Conservation (phyloP, 2,329 filamentous ascomycete genomes). For the Diaporthe batatas region DNA sequence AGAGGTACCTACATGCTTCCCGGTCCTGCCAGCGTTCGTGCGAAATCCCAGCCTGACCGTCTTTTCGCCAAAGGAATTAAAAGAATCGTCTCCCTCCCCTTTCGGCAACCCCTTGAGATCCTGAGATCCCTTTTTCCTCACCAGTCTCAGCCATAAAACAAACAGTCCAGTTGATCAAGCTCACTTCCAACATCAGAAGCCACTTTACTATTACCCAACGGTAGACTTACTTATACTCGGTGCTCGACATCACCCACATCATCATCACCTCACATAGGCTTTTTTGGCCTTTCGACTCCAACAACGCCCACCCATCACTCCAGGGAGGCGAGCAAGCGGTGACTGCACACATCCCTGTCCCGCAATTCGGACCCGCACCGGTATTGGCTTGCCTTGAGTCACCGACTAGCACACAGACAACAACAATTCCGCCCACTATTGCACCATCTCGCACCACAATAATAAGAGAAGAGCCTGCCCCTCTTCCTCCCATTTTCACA, state of each 20-base stretch:
- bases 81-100: constrained; percentile 41
- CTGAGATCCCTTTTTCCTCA: constrained; percentile 8
- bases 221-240: not conserved
- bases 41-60: constrained; percentile 38
- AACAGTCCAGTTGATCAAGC: not conserved
- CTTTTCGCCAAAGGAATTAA: constrained; percentile 39
- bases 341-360: constrained; percentile 35
- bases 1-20: constrained; percentile 25
- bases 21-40: constrained; percentile 18
- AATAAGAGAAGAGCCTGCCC: constrained; percentile 44
- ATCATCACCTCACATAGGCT: constrained; percentile 23
- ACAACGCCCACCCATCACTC: constrained; percentile 10
- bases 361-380: constrained; percentile 42
- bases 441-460: constrained; percentile 47
- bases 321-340: constrained; percentile 36
- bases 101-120: not conserved
- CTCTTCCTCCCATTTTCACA: constrained; percentile 45
- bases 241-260: constrained; percentile 2
- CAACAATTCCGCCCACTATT: constrained; percentile 45
- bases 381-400: constrained; percentile 41
- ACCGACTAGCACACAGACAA: constrained; percentile 38
- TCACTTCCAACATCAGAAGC: constrained; percentile 1
- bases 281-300: constrained; percentile 8
- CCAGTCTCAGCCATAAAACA: constrained; percentile 26
- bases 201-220: not conserved